These are phyloP conservation scores for Blepharisma stoltei DNA, from an alignment of 73 alveolate species.

Conservation along the genomic window DNA sequence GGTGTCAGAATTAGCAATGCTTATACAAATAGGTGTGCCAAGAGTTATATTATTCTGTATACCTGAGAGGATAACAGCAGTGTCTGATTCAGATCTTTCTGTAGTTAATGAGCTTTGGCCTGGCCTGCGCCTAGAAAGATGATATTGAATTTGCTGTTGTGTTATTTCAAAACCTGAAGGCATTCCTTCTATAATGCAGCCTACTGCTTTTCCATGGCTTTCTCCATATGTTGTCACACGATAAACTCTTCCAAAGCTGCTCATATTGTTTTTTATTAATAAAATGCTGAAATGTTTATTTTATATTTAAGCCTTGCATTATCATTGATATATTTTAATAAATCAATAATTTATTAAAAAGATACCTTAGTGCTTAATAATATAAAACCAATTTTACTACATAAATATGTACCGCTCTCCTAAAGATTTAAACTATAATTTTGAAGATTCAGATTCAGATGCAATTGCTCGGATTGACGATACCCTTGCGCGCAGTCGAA, in stretches of 20 bases:
- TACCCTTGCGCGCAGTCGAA: not conserved
- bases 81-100: constrained; percentile 33
- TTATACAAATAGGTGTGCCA: constrained; percentile 60
- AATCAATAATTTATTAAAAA: too few relatives aligned
- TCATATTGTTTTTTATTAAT: constrained; percentile 40
- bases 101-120: constrained; percentile 80
- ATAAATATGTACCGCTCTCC: not conserved
- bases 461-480: constrained; percentile 9
- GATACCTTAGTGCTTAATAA: too few relatives aligned
- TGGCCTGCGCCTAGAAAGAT: constrained; percentile 79
- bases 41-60: constrained; percentile 51
- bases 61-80: constrained; percentile 39
- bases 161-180: constrained; percentile 50
- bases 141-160: constrained; percentile 37
- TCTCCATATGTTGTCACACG: constrained; percentile 85
- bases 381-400: too few relatives aligned
- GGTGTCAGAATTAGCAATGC: constrained; percentile 49
- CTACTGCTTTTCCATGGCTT: constrained; percentile 74
- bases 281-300: too few relatives aligned
- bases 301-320: too few relatives aligned
- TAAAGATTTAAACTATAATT: constrained; percentile 21
- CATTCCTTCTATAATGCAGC: constrained; percentile 81
- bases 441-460: constrained; percentile 28
- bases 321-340: too few relatives aligned
- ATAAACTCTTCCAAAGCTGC: constrained; percentile 52